These are phyloP conservation scores for Picea abies DNA, from an alignment of 83 land plant species.

Conservation along the genomic window DNA sequence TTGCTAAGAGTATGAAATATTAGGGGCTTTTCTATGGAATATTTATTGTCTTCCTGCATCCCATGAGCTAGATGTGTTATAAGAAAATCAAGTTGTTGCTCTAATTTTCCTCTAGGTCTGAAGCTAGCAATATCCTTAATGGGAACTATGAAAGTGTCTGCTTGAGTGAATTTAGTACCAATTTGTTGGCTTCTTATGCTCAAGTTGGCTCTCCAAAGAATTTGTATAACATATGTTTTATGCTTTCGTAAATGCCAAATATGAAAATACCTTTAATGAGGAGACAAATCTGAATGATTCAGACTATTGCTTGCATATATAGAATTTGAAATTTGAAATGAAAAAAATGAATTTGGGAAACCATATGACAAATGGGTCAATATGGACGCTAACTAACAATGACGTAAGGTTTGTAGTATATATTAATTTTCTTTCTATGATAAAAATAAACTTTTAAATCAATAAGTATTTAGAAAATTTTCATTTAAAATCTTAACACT, in stretches of 20 bases:
- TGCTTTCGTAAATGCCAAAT: constrained; percentile 62
- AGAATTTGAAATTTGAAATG: background rate
- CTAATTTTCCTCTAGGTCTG: constrained; percentile 73
- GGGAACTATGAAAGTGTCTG: constrained; percentile 90
- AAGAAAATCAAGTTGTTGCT: constrained; percentile 64
- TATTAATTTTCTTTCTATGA: no score
- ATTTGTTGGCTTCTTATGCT: constrained; percentile 41
- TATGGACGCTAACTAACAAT: no score
- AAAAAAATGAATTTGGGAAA: no score
- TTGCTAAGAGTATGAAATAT: no score
- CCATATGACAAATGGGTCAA: constrained; percentile 11
- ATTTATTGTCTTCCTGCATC: constrained; percentile 49
- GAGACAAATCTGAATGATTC: constrained; percentile 3
- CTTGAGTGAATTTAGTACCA: constrained; percentile 90
- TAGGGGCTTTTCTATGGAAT: no score
- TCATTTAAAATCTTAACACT: no score
- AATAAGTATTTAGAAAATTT: no score
- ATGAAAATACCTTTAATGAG: constrained; percentile 28
- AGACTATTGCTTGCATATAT: background rate
- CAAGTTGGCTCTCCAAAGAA: constrained; percentile 36
- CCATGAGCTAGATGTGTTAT: constrained; percentile 66
- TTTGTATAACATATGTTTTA: constrained; percentile 19
- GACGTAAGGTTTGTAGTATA: no score
- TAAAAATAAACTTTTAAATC: no score
- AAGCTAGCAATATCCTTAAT: constrained; percentile 81